Evolutionary conservation across 805 yeast genomes (phyloP).

Genomic region (Osmozyma mogii): DNA sequence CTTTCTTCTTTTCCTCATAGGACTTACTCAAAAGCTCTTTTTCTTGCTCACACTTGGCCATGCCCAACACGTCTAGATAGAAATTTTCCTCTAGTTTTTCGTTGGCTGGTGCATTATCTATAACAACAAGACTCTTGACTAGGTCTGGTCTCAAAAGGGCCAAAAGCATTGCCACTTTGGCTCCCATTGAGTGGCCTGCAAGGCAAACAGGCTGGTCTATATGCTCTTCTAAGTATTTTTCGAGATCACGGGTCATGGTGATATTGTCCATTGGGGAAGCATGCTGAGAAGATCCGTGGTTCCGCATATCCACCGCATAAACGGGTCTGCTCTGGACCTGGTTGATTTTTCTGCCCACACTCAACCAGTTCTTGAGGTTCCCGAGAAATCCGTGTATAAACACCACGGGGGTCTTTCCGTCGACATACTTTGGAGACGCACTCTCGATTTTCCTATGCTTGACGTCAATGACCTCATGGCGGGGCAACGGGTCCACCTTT

Average conservation of each 20-base stretch:
- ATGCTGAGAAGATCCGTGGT: slow-evolving; percentile 46
- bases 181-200: slow-evolving; percentile 58
- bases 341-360: slow-evolving; percentile 29
- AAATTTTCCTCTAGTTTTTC: slow-evolving; percentile 29
- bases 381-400: slow-evolving; percentile 53
- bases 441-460: too few species aligned
- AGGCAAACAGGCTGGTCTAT: slow-evolving; percentile 11
- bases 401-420: slow-evolving; percentile 26
- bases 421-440: too few species aligned
- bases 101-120: slow-evolving; percentile 41
- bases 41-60: slow-evolving; percentile 26
- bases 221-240: slow-evolving; percentile 19
- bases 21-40: slow-evolving; percentile 6
- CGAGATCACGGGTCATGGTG: slow-evolving; percentile 37
- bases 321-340: slow-evolving; percentile 23
- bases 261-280: slow-evolving; percentile 38
- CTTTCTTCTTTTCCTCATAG: slow-evolving; percentile 9
- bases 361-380: slow-evolving; percentile 34
- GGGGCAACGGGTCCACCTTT: too few species aligned
- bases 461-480: too few species aligned
- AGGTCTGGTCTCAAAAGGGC: slow-evolving; percentile 33
- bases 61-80: slow-evolving; percentile 28
- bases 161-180: slow-evolving; percentile 44
- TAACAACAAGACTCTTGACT: slow-evolving; percentile 35
- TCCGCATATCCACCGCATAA: slow-evolving; percentile 43